Percentiles rank a stretch among this genome's conserved stretches.
Evolutionary conservation across 345 rosid genomes (phyloP).

Genomic region (Isatis tinctoria): DNA sequence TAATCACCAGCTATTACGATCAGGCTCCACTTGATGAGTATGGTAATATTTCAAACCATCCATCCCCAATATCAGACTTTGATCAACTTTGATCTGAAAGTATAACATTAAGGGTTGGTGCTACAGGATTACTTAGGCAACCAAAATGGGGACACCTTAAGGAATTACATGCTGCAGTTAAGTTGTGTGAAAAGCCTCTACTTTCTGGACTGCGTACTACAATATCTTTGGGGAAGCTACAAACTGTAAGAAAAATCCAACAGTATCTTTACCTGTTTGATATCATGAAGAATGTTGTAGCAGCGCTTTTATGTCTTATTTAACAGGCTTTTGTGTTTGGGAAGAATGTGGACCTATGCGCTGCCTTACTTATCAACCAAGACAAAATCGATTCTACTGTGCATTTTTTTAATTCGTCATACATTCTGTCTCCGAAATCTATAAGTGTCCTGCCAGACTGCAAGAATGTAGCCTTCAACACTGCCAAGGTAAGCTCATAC

Average conservation of each 20-base stretch:
- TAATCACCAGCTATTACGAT: conserved; percentile 63
- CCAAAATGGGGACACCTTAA: conserved; percentile 85
- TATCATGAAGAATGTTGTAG: conserved; percentile 1
- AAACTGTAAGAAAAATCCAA: conserved; percentile 47
- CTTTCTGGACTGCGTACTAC: conserved; percentile 40
- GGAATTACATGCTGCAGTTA: conserved; percentile 65
- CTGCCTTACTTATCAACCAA: conserved; percentile 67
- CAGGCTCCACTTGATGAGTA: conserved; percentile 86
- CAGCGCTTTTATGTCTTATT: conserved; percentile 7
- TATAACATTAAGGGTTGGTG: background rate
- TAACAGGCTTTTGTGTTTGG: conserved; percentile 61
- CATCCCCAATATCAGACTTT: background rate
- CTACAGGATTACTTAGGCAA: conserved; percentile 56
- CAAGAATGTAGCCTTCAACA: conserved; percentile 61
- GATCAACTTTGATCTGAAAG: conserved; percentile 10
- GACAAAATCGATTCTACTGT: conserved; percentile 31
- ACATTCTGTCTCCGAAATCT: conserved; percentile 56
- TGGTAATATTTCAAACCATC: conserved; percentile 38
- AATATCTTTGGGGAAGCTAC: conserved; percentile 44
- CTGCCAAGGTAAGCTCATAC: conserved; percentile 52
- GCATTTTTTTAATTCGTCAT: conserved; percentile 43
- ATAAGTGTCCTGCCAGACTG: conserved; percentile 76
- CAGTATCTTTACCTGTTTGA: background rate
- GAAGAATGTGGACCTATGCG: conserved; percentile 41
- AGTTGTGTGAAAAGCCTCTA: conserved; percentile 49